Evolutionary conservation across 345 rosid genomes (phyloP).

Genomic region (Psidium friedrichsthalianum): DNA sequence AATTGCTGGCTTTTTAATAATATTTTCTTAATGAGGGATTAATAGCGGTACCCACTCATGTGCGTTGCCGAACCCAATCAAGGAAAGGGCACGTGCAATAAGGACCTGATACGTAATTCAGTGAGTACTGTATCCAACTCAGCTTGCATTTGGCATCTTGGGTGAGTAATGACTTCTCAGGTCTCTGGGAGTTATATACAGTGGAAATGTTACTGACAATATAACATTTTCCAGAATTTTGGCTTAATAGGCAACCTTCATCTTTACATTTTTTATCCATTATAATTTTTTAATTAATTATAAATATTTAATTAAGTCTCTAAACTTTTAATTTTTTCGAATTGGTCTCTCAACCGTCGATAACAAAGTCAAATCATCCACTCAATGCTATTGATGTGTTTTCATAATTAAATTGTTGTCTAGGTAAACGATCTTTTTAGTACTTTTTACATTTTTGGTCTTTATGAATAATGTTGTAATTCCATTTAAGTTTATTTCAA

Average conservation of each 20-base stretch:
- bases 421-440: not conserved
- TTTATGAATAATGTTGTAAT: not conserved
- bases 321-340: not conserved
- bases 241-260: not conserved
- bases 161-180: not conserved
- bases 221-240: not conserved
- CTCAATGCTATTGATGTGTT: not conserved
- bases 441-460: not conserved
- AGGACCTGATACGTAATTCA: not conserved
- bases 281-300: not conserved
- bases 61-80: not conserved
- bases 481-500: not conserved
- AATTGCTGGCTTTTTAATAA: not conserved
- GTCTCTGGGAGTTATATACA: not conserved
- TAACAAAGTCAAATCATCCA: not conserved
- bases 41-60: not conserved
- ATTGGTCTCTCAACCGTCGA: not conserved
- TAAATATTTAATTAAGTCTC: not conserved
- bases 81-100: not conserved
- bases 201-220: rapidly evolving
- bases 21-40: not conserved
- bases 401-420: not conserved
- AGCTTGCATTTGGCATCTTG: not conserved
- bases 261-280: not conserved
- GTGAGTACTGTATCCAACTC: not conserved